Evolutionary conservation across 106 monocot genomes (phyloP).

Genomic region (Platanthera zijinensis): DNA sequence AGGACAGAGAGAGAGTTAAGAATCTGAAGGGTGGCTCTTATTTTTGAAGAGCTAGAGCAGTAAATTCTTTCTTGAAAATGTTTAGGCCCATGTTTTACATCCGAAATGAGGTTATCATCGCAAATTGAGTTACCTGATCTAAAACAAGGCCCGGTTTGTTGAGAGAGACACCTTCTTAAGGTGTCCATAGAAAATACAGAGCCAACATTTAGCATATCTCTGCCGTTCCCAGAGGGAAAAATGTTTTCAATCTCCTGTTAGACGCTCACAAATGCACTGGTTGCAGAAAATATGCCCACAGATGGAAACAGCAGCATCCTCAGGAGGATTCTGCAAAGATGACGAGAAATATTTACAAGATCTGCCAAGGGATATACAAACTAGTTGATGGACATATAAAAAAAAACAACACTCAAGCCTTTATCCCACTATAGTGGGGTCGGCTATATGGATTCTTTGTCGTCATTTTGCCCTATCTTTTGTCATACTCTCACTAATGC

Average conservation of each 20-base stretch:
- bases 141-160: constrained; percentile 5
- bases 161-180: constrained; percentile 37
- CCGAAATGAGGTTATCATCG: neutral
- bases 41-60: constrained; percentile 57
- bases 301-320: constrained; percentile 82
- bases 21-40: constrained; percentile 69
- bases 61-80: constrained; percentile 1
- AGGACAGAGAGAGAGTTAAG: constrained; percentile 41
- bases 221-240: constrained; percentile 53
- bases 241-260: constrained; percentile 62
- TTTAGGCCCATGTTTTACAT: neutral
- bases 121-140: constrained; percentile 1
- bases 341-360: neutral
- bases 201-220: constrained; percentile 36
- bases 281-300: constrained; percentile 96
- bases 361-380: neutral
- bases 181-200: constrained; percentile 64
- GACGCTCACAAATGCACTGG: constrained; percentile 75
- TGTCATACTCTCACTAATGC: too few species aligned
- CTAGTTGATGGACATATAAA: neutral
- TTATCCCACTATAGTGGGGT: too few species aligned
- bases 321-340: constrained; percentile 69
- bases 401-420: neutral
- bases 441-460: too few species aligned
- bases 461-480: too few species aligned